Conservation (phyloP, 1,139 yeast species). For the Eremothecium gossypii region DNA sequence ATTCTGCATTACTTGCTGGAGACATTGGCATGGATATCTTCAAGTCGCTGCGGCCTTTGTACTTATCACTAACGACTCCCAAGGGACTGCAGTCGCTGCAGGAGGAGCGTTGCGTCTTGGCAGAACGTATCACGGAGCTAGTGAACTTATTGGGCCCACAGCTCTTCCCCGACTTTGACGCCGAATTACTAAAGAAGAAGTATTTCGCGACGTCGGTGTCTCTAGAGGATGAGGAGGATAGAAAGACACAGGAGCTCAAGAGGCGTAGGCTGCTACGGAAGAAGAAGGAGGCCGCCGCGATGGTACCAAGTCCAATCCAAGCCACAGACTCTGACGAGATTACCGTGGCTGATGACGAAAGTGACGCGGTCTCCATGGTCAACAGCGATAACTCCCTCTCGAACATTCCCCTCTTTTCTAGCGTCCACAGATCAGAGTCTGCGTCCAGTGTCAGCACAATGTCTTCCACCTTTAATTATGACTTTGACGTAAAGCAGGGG, state of each 20-base stretch:
- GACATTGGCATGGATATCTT: conserved; percentile 87
- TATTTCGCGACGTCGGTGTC: conserved; percentile 14
- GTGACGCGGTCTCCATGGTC: conserved; percentile 28
- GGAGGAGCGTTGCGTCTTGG: conserved; percentile 43
- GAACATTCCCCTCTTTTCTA: conserved; percentile 28
- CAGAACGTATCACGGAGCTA: conserved; percentile 52
- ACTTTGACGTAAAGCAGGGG: conserved; percentile 11
- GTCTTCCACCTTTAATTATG: conserved; percentile 17
- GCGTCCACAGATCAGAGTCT: conserved; percentile 13
- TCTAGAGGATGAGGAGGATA: conserved; percentile 9
- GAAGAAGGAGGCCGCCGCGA: conserved; percentile 12
- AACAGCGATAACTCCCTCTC: conserved; percentile 30
- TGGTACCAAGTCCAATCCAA: conserved; percentile 4
- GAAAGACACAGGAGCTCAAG: conserved; percentile 24
- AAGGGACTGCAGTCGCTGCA: conserved; percentile 49
- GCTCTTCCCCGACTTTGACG: conserved; percentile 67
- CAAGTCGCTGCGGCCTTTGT: conserved; percentile 74
- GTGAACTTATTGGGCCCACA: conserved; percentile 71
- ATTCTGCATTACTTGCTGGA: conserved; percentile 81
- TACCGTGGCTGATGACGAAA: conserved; percentile 13
- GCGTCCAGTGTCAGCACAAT: conserved; percentile 11
- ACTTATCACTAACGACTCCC: conserved; percentile 55
- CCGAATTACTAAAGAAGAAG: conserved; percentile 40
- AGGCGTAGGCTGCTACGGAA: conserved; percentile 25
- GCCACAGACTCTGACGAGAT: background rate